Evolutionary conservation across 768 basidiomycete species (phyloP), one percentile per base, ranked within the genome.

Genomic region (Psilocybe subaeruginosa): DNA sequence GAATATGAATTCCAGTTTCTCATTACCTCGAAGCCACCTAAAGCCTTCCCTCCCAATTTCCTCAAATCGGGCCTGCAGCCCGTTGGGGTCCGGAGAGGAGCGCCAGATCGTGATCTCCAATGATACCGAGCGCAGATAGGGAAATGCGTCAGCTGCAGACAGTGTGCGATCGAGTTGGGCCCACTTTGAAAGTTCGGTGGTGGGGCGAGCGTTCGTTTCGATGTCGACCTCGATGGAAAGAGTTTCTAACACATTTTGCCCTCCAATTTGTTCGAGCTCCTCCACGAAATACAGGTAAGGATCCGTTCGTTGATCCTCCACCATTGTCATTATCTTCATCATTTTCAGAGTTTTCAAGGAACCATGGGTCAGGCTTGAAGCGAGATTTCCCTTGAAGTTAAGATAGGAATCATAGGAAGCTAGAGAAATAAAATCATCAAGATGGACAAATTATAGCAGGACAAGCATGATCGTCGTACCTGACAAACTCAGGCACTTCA

Each of bases 221-320:
- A 58, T 43, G 9, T 48, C 31, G n/a, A 62, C 47, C 4, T 35
- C 23, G 46, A 62, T 52, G 16, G 11, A 30, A 8, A 62, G 41
- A 0, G 41, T 48, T 23, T 58, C 56, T 35, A 62, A 19, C 19
- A 30, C 43, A 23, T 62, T 62, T 16, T 54, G 27, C 5, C 61
- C 61, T 12, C 39, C 50, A 8, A 62, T 54, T 47, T 54, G 56
- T 19, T 58, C 61, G 16, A 62, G 56, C 29, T 58, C 61, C 35
- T 30, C 8, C 4, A 46, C 14, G 4, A 62, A 48, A 30, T 54
- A 27, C 11, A 54, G 23, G 41, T 62, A 62, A 17, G 61, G 61
- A 43, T 62, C 61, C 7, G 45, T 16, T 8, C 33, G 14, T 6
- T 41, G 31, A 3, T 43, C 33, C 12, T 62, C 51, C 6, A 62